Conservation (phyloP, 208 protist species). For the Trypanosoma mega region DNA sequence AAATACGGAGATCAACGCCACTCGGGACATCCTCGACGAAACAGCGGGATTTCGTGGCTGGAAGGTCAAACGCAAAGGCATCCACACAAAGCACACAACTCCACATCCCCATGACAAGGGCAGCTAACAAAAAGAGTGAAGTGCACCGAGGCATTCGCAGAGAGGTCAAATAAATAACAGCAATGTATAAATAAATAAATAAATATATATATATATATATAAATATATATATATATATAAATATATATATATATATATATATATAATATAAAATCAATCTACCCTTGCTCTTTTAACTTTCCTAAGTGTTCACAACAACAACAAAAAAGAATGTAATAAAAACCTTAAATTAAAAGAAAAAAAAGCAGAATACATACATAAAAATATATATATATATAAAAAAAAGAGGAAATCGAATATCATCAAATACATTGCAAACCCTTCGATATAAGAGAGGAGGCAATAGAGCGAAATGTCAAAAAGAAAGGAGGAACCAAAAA, state of each 20-base stretch:
- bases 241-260: slow-evolving; percentile 2
- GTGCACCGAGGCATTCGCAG: slow-evolving; percentile 1
- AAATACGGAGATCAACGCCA: slow-evolving; percentile 48
- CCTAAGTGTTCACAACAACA: too few relatives aligned
- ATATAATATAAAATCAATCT: too few relatives aligned
- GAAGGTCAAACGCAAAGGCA: slow-evolving; percentile 60
- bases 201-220: slow-evolving; percentile 4
- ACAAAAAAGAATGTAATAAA: too few relatives aligned
- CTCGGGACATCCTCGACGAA: slow-evolving; percentile 83
- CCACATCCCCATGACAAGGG: slow-evolving; percentile 13
- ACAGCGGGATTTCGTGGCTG: slow-evolving; percentile 46
- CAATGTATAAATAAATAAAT: not conserved
- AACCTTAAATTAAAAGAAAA: too few relatives aligned
- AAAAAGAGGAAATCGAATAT: too few relatives aligned
- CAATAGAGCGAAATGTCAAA: too few relatives aligned
- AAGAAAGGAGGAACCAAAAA: slow-evolving; percentile 6
- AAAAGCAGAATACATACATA: too few relatives aligned
- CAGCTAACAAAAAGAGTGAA: slow-evolving; percentile 7
- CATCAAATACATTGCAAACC: too few relatives aligned
- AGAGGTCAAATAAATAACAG: not conserved
- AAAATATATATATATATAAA: too few relatives aligned
- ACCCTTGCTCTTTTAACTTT: too few relatives aligned
- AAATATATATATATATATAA: slow-evolving; percentile 3
- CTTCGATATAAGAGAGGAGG: too few relatives aligned
- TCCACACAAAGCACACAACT: slow-evolving; percentile 7